Conservation (phyloP, 2,329 filamentous ascomycete genomes). For the Diaporthe amygdali region DNA sequence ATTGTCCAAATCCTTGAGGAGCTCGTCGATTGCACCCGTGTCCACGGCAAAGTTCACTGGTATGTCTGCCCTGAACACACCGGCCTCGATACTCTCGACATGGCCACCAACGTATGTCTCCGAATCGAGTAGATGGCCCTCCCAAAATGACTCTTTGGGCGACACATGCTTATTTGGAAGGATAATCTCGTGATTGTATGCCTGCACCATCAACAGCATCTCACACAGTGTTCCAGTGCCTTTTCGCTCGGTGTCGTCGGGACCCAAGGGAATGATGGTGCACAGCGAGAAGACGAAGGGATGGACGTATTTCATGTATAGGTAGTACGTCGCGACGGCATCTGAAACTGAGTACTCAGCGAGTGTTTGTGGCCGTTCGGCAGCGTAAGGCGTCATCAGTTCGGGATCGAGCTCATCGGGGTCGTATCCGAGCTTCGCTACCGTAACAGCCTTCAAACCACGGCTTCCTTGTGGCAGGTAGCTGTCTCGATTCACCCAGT, state of each 20-base stretch:
- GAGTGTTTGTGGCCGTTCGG: slow-evolving; percentile 88
- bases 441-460: slow-evolving; percentile 95
- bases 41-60: slow-evolving; percentile 95
- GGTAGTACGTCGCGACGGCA: slow-evolving; percentile 96
- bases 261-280: slow-evolving; percentile 91
- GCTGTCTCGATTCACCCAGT: slow-evolving; percentile 98
- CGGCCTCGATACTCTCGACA: slow-evolving; percentile 98
- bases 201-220: slow-evolving; percentile 99
- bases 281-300: slow-evolving; percentile 99
- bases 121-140: slow-evolving; percentile 93
- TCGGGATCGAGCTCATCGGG: slow-evolving; percentile 97
- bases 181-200: slow-evolving; percentile 89
- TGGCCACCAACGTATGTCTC: slow-evolving; percentile 98
- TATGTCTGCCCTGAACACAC: slow-evolving; percentile 95
- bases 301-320: slow-evolving; percentile 99
- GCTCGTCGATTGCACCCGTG: slow-evolving; percentile 84
- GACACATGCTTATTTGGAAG: slow-evolving; percentile 95
- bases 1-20: slow-evolving; percentile 83
- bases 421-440: slow-evolving; percentile 97
- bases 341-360: slow-evolving; percentile 99
- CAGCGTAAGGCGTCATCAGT: slow-evolving; percentile 92
- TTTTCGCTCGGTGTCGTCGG: slow-evolving; percentile 91
- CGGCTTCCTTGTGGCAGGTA: slow-evolving; percentile 97
- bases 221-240: slow-evolving; percentile 98
- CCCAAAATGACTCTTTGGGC: slow-evolving; percentile 92